These are phyloP conservation scores for Soucietia sequanensis DNA, from an alignment of 805 yeast genomes.

Conservation along the genomic window DNA sequence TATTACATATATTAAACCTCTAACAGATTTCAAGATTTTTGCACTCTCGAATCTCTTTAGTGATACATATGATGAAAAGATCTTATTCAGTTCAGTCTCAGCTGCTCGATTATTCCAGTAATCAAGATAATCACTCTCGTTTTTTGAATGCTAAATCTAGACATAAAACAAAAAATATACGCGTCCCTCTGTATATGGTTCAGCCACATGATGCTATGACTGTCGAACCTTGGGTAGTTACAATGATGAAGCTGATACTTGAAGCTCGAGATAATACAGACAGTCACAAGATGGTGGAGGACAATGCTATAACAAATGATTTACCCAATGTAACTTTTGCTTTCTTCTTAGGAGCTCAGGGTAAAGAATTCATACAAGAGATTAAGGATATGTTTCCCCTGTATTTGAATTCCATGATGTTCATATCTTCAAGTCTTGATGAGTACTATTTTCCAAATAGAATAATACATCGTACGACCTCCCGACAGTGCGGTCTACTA, in stretches of 20 bases:
- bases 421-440: conserved; percentile 15
- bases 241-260: too few relatives aligned
- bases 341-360: conserved; percentile 31
- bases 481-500: conserved; percentile 18
- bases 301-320: too few relatives aligned
- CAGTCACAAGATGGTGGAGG: neutral
- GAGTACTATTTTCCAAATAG: neutral
- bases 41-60: too few relatives aligned
- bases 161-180: too few relatives aligned
- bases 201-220: neutral
- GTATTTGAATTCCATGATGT: conserved; percentile 8
- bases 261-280: neutral
- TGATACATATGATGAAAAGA: too few relatives aligned
- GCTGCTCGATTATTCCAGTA: too few relatives aligned
- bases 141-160: too few relatives aligned
- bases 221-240: neutral
- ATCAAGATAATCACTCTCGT: too few relatives aligned
- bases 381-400: conserved; percentile 10
- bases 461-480: neutral
- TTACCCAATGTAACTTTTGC: conserved; percentile 11
- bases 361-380: conserved; percentile 25
- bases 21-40: too few relatives aligned
- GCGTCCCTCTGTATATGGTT: neutral
- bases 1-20: too few relatives aligned
- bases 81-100: too few relatives aligned